Evolutionary conservation across 805 yeast species (phyloP).

Genomic region (Hanseniaspora vineae): DNA sequence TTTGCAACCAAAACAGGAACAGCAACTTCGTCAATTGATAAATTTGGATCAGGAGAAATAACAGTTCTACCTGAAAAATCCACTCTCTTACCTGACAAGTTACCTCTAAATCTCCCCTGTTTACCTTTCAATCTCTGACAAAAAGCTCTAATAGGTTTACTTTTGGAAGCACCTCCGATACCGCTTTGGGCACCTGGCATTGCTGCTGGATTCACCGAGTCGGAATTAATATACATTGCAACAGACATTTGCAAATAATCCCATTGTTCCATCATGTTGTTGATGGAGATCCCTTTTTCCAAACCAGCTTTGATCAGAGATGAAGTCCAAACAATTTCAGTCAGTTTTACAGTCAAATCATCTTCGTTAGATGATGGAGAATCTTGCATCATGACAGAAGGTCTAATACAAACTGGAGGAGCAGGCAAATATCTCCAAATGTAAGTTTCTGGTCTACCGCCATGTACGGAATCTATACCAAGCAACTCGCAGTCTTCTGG

Average conservation of each 20-base stretch:
- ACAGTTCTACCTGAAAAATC: slow-evolving; percentile 98
- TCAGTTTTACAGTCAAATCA: slow-evolving; percentile 87
- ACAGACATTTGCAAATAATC: slow-evolving; percentile 89
- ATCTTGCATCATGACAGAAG: slow-evolving; percentile 89
- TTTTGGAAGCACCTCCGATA: slow-evolving; percentile 34
- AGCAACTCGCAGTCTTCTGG: slow-evolving; percentile 86
- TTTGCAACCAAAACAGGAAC: slow-evolving; percentile 96
- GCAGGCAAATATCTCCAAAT: slow-evolving; percentile 97
- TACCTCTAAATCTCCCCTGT: slow-evolving; percentile 98
- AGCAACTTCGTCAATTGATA: slow-evolving; percentile 92
- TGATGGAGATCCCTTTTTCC: slow-evolving; percentile 86
- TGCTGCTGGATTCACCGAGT: slow-evolving; percentile 72
- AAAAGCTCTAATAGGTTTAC: slow-evolving; percentile 78
- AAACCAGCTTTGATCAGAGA: slow-evolving; percentile 88
- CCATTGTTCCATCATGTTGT: slow-evolving; percentile 97
- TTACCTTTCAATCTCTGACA: slow-evolving; percentile 97
- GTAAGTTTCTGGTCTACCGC: slow-evolving; percentile 92
- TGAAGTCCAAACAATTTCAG: slow-evolving; percentile 96
- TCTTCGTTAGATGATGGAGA: slow-evolving; percentile 88
- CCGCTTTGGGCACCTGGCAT: slow-evolving; percentile 50
- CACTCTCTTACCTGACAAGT: slow-evolving; percentile 94
- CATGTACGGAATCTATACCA: slow-evolving; percentile 67
- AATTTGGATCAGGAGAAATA: slow-evolving; percentile 95
- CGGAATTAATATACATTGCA: slow-evolving; percentile 96
- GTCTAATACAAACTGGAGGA: slow-evolving; percentile 97